Conservation (phyloP, 495 filamentous ascomycete species). For the Penicillium cosmopolitanum region DNA sequence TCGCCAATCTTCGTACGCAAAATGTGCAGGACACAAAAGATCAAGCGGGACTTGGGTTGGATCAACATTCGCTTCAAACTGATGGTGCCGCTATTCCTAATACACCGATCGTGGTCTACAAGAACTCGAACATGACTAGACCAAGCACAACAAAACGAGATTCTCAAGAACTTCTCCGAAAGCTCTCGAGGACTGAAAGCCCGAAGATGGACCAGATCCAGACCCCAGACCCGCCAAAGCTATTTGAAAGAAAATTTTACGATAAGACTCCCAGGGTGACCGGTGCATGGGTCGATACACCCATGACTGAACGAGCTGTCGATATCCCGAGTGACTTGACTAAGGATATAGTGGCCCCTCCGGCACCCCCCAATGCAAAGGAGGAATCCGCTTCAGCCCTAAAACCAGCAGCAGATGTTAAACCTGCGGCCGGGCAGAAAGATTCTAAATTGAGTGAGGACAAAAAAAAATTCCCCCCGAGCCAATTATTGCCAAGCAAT, state of each 20-base stretch:
- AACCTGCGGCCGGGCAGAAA: conserved; percentile 8
- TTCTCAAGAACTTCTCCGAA: conserved; percentile 67
- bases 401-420: not conserved
- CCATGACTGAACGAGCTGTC: conserved; percentile 45
- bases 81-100: conserved; percentile 50
- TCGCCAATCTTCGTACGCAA: conserved; percentile 17
- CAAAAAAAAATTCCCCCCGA: not conserved
- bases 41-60: conserved; percentile 24
- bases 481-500: conserved; percentile 8
- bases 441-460: conserved; percentile 1
- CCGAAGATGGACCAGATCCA: conserved; percentile 32
- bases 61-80: conserved; percentile 32
- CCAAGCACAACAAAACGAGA: conserved; percentile 53
- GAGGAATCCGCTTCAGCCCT: conserved; percentile 9
- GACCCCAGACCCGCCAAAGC: conserved; percentile 48
- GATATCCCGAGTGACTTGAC: conserved; percentile 36
- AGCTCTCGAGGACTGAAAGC: conserved; percentile 64
- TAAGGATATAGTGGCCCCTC: conserved; percentile 27
- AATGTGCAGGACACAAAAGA: conserved; percentile 15
- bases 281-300: conserved; percentile 58
- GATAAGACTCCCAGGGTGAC: conserved; percentile 55
- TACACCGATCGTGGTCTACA: conserved; percentile 59
- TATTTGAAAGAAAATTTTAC: conserved; percentile 40
- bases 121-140: conserved; percentile 37
- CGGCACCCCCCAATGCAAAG: conserved; percentile 5